Evolutionary conservation across 768 basidiomycete species (phyloP), one percentile per base, ranked within the genome.

Genomic region (Daedalea quercina): DNA sequence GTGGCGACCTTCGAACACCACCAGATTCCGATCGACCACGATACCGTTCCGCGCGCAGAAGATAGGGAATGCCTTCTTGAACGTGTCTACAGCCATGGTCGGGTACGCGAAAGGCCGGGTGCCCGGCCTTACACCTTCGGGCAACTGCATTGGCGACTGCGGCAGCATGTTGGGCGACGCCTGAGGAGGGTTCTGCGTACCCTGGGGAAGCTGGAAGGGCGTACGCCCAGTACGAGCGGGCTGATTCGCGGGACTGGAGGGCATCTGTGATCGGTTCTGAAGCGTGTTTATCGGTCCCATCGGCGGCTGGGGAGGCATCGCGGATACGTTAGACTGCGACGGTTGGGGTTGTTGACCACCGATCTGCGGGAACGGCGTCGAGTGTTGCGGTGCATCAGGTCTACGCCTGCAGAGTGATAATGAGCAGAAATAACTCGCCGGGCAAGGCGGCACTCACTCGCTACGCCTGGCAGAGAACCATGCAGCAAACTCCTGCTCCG

Each of bases 1-100:
- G 40, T 56, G 64, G 33, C 79, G 75, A 50, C 73, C 73, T 9
- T 86, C 85, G 35, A 81, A 69, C 33, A 66, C 70, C 59, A 81
- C 54, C 35, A 77, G 52, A 2, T 71, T 71, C 40, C 63, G 54
- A 51, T 79, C 75, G 15, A 72, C 63, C 22, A 70, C 68, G 44
- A 77, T 58, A 7, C 65, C 63, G 51, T 75, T 72, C 47, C 68
- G 76, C 42, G 60, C 51, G 56, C 76, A 77, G 57, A 73, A 85
- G 19, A 64, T 71, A 47, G 72, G 73, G 60, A 78, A 84, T 15
- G 76, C 71, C 2, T 55, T 58, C 1, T 83, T 77, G 57, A 89
- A 87, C 20, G 71, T 71, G 7, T 46, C 42, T 53, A 78, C 81
- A 17, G 81, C 78, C 35, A 82, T 59, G 19, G 77, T 75, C 2